Base-by-base conservation (phyloP, 805 yeast genomes). In the Pichia californica region DNA sequence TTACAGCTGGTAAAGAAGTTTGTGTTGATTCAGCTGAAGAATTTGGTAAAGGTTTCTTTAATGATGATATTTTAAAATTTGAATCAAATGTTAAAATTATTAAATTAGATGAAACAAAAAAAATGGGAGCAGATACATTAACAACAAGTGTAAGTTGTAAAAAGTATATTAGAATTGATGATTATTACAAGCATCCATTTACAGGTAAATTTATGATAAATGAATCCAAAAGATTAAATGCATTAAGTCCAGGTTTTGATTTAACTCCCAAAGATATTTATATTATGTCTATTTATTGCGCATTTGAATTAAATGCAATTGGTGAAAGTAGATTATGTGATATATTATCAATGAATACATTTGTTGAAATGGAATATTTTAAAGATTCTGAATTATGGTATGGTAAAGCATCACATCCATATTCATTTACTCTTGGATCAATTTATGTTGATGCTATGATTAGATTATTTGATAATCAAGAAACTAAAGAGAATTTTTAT, bases 311-410 rank as follows among this genome's bases (percentile, higher is more conserved):
- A 36, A 84, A 83, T 44, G 83, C 77, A 9, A 70, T 69, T 44
- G 94, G 93, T 9, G 58, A 63, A 43, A 82, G 93, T 14, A 70
- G 72, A 28, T 77, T 84, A 49, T 85, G 94, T 62, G 70, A 71
- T 31, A 68, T 82, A 27, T 79, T 86, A 63, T 81, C 87, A 33
- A 71, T 71, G 52, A 79, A 79, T 20, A 91, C 85, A 48, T 80
- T 77, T 68, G 63, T 81, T 40, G 74, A 72, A 30, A 74, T 71
- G 52, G 79, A 79, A 39, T 87, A 85, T 61, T 66, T 71, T 18
- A 67, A 67, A 25, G 89, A 84, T 49, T 63, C 83, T 33, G 62
- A 60, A 40, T 71, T 74, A 54, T 86, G 76, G 65, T 83, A 83
- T 57, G 63, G 71, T 33, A 68, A 74, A 46, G 86, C 88, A 13